Percentiles rank a stretch among this genome's conserved stretches.
Conservation (phyloP, 2,329 filamentous ascomycete genomes). For the Claviceps sorghi region DNA sequence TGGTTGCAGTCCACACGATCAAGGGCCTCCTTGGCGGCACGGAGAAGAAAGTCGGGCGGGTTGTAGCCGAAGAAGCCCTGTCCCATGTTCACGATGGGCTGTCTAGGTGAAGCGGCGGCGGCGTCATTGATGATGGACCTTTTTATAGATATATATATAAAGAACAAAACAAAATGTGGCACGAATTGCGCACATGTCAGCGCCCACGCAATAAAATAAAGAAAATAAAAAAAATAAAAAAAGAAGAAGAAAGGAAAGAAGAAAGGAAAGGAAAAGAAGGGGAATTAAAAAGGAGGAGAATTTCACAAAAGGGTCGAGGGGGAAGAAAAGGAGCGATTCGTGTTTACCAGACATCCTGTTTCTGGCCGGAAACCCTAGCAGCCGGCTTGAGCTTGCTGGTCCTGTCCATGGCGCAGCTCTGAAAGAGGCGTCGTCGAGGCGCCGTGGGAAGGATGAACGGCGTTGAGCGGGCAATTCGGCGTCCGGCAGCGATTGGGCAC, state of each 20-base stretch:
- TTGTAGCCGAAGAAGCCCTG: slow-evolving; percentile 82
- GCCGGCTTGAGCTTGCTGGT: slow-evolving; percentile 35
- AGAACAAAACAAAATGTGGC: too few relatives aligned
- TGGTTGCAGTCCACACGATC: slow-evolving; percentile 95
- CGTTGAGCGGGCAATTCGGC: background rate
- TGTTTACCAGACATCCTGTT: slow-evolving; percentile 38
- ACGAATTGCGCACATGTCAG: background rate
- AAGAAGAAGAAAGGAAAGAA: background rate
- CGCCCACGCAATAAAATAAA: background rate
- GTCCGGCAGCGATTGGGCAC: background rate
- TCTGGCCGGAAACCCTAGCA: slow-evolving; percentile 32
- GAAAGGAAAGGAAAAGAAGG: background rate
- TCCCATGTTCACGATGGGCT: slow-evolving; percentile 51
- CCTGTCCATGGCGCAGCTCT: slow-evolving; percentile 24
- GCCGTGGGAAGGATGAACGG: background rate
- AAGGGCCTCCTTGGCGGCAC: slow-evolving; percentile 81
- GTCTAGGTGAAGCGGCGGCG: slow-evolving; percentile 45
- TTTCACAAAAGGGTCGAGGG: too few relatives aligned
- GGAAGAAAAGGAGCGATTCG: background rate
- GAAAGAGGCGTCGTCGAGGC: background rate
- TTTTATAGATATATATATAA: background rate
- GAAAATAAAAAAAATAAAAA: too few relatives aligned
- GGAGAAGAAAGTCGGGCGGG: slow-evolving; percentile 75
- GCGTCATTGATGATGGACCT: slow-evolving; percentile 55
- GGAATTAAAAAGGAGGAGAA: too few relatives aligned